Percentiles rank a stretch among this genome's conserved stretches.
phyloP scores from a whole-genome alignment of 2,329 filamentous ascomycete genomes.

The Dendrostoma leiphaemia region DNA sequence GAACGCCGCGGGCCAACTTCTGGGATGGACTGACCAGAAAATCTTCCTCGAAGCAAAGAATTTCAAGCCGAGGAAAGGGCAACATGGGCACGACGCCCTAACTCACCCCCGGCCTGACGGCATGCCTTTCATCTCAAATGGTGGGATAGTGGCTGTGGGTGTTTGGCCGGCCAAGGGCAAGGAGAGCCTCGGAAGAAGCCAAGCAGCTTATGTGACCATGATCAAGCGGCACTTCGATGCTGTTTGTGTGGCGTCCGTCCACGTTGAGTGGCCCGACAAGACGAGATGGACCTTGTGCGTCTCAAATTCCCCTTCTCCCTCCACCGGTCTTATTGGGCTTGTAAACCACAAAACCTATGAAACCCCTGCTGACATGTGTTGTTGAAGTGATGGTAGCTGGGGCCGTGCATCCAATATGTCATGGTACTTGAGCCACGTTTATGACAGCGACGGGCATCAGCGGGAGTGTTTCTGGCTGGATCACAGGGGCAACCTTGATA shows the following conservation, averaged over 20 bases:
- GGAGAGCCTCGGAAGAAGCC: not conserved
- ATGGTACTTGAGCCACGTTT: not conserved
- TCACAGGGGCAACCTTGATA: not conserved
- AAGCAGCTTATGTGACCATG: not conserved
- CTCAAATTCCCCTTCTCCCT: not conserved
- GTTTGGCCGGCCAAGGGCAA: not conserved
- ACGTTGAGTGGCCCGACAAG: not conserved
- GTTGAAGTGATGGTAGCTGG: not conserved
- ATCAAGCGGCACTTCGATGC: slow-evolving; percentile 3
- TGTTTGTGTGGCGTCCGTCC: not conserved
- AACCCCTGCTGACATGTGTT: not conserved
- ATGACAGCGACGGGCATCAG: not conserved
- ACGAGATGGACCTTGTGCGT: not conserved
- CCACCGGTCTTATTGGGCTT: no score
- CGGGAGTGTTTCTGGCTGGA: slow-evolving; percentile 9
- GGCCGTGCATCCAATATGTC: slow-evolving; percentile 2
- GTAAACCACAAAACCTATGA: not conserved
- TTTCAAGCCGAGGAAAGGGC: not conserved
- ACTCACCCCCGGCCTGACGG: not conserved
- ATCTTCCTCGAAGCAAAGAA: not conserved
- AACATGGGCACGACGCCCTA: not conserved
- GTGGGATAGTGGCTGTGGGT: not conserved
- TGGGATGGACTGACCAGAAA: not conserved
- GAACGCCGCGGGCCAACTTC: not conserved
- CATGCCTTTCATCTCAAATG: not conserved